Evolutionary conservation across 306 rosid genomes (phyloP), one percentile per base, ranked within the genome.

Genomic region (Malus asiatica): DNA sequence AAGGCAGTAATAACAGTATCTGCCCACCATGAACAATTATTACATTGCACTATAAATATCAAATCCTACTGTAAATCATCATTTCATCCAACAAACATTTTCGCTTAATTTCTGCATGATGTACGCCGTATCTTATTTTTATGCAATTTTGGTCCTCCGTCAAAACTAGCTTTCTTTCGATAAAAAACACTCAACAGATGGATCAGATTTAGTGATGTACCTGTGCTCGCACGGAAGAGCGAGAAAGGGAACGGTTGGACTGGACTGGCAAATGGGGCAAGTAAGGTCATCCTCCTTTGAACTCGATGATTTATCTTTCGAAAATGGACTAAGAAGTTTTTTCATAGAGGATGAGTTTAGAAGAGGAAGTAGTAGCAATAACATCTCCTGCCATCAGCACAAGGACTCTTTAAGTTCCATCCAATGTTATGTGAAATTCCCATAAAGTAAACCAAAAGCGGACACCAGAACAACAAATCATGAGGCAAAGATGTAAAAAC

Each of bases 191-290:
- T n/a, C 35, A 61, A 25, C 25, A 61, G 19, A 58, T 29, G 27
- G 19, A 44, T 27, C 52, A 59, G 23, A 64, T 64, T 44, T 27
- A 74, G 44, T 52, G 55, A 70, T 62, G 75, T 73, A 96, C 99
- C 98, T 96, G 91, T 96, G 99, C 76, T 96, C 90, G 74, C 99
- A 96, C 27, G 99, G 99, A 51, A 96, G 80, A 71, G 99, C 99
- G 66, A 92, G 84, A 86, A 84, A 96, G 35, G 99, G 93, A 81
- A 93, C 82, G 70, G 89, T 90, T 68, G 99, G 99, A 84, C 79
- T 87, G 55, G 96, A 89, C 78, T 79, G 92, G 80, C 99, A 95
- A 74, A 95, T 84, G 51, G 98, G 97, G 81, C 98, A 96, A 66
- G 78, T 30, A 52, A 83, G 74, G 79, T 77, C 93, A 78, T 96